A percentile compares a stretch with the other conserved stretches of the same genome.
These are phyloP conservation scores for Cucurbita maxima DNA, from an alignment of 306 rosid species.

Conservation along the genomic window DNA sequence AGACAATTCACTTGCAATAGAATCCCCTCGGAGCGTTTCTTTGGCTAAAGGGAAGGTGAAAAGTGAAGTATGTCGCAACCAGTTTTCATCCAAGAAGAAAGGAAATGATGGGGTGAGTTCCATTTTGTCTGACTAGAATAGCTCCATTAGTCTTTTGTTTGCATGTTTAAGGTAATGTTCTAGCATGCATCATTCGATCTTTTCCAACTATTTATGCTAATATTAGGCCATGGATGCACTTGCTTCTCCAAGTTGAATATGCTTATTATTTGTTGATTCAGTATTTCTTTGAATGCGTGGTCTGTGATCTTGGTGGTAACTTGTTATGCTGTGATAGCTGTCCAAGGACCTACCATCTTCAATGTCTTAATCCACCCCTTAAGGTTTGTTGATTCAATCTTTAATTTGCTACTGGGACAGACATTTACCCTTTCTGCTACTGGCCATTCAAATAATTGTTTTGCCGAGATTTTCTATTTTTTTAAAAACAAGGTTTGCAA, in stretches of 20 bases:
- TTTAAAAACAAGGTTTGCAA: not conserved
- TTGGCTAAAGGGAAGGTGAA: slow-evolving; percentile 36
- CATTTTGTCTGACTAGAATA: slow-evolving; percentile 4
- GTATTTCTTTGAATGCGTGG: slow-evolving; percentile 83
- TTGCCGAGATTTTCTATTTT: not conserved
- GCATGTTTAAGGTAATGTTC: not conserved
- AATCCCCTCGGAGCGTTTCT: slow-evolving; percentile 42
- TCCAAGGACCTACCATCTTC: slow-evolving; percentile 89
- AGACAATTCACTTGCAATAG: slow-evolving; percentile 37
- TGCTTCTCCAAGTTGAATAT: not conserved
- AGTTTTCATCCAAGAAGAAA: slow-evolving; percentile 64
- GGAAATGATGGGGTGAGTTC: slow-evolving; percentile 96
- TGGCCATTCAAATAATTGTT: not conserved
- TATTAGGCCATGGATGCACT: not conserved
- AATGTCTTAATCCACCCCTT: slow-evolving; percentile 94
- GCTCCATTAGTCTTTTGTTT: not conserved
- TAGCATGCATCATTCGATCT: not conserved
- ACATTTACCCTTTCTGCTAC: not conserved
- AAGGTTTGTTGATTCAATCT: slow-evolving; percentile 48
- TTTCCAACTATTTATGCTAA: not conserved
- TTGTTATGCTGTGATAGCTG: slow-evolving; percentile 95
- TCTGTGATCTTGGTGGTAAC: slow-evolving; percentile 97
- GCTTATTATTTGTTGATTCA: slow-evolving; percentile 23
- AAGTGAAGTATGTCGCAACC: slow-evolving; percentile 38
- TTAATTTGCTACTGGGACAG: not conserved